These are phyloP conservation scores for Talaromyces liani DNA, from an alignment of 495 filamentous ascomycete species.

Conservation along the genomic window DNA sequence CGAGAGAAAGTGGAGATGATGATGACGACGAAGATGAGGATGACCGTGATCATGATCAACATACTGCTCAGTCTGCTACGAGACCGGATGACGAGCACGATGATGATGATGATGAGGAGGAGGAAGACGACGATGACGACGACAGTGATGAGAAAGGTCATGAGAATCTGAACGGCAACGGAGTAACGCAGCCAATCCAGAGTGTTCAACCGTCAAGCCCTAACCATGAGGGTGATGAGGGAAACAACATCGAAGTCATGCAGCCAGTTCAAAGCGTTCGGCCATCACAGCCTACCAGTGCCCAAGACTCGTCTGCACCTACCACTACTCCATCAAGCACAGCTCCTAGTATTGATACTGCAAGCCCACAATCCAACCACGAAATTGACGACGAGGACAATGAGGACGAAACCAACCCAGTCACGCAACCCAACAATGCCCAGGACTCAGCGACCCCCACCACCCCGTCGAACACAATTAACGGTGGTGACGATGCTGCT, in stretches of 20 bases:
- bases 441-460: background rate
- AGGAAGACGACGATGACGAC: too few relatives aligned
- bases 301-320: background rate
- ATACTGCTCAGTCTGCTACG: background rate
- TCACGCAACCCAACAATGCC: background rate
- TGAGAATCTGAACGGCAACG: background rate
- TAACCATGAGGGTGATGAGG: background rate
- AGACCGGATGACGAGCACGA: background rate
- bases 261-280: background rate
- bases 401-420: background rate
- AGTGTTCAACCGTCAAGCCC: background rate
- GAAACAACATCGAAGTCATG: background rate
- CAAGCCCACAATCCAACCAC: background rate
- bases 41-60: background rate
- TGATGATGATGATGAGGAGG: background rate
- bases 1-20: background rate
- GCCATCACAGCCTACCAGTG: background rate
- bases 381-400: background rate
- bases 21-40: background rate
- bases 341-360: background rate
- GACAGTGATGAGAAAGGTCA: background rate
- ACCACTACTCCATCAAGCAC: background rate
- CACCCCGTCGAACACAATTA: background rate
- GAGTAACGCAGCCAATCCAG: background rate
- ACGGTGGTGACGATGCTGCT: background rate